A percentile compares a stretch with the other conserved stretches of the same genome.
These are phyloP conservation scores for Candida golubevii DNA, from an alignment of 805 yeast species.

Conservation along the genomic window DNA sequence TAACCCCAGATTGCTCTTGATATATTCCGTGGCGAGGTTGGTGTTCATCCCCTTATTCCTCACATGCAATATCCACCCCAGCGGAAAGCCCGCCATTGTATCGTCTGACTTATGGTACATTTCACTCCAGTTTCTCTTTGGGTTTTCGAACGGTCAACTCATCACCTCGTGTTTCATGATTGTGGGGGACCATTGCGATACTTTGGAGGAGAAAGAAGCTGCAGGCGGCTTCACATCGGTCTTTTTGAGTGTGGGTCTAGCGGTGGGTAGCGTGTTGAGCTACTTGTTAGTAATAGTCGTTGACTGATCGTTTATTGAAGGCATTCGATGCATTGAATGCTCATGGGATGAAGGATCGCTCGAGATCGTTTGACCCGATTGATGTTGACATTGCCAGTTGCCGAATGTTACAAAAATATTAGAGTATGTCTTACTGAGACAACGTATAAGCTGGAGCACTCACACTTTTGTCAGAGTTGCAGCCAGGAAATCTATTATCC, in stretches of 20 bases:
- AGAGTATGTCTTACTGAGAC: no score
- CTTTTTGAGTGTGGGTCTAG: constrained; percentile 71
- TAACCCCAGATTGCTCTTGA: constrained; percentile 42
- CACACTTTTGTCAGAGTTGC: no score
- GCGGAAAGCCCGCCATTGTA: constrained; percentile 30
- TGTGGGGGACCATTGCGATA: constrained; percentile 55
- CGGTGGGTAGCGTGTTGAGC: constrained; percentile 73
- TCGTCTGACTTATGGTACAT: constrained; percentile 66
- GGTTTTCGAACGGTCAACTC: constrained; percentile 83
- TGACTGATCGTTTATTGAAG: constrained; percentile 7
- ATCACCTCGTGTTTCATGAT: constrained; percentile 77
- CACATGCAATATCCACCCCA: constrained; percentile 55
- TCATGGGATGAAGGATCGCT: no score
- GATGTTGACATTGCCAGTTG: no score
- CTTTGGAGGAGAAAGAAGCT: constrained; percentile 73
- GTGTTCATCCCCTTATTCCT: constrained; percentile 69
- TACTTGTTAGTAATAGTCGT: constrained; percentile 52
- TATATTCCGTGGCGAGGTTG: constrained; percentile 53
- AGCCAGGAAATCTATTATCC: no score
- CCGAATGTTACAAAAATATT: no score
- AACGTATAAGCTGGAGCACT: no score
- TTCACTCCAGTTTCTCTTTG: constrained; percentile 69
- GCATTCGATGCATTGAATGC: no score
- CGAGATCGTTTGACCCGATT: no score
- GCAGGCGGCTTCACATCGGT: constrained; percentile 92